A percentile compares a stretch with the other conserved stretches of the same genome.
Evolutionary conservation across 441 rosid species (phyloP).

Genomic region (Hypseocharis bilobata): DNA sequence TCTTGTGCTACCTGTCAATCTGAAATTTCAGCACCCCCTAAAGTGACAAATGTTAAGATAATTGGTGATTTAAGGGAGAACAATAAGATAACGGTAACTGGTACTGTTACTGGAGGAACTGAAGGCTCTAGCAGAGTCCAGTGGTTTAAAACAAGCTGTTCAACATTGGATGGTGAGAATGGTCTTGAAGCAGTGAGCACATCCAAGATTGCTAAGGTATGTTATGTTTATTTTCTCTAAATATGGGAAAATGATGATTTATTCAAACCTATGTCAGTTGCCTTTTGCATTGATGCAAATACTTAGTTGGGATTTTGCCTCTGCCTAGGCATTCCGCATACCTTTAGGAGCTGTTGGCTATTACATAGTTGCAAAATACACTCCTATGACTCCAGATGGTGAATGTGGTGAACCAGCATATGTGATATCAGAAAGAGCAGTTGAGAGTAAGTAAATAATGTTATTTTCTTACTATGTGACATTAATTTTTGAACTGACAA

Average conservation of each 20-base stretch:
- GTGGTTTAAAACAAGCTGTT: constrained; percentile 73
- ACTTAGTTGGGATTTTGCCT: constrained; percentile 28
- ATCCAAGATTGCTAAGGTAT: constrained; percentile 83
- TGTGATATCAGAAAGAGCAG: constrained; percentile 60
- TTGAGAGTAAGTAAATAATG: constrained; percentile 58
- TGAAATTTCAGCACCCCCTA: constrained; percentile 75
- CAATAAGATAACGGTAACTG: constrained; percentile 76
- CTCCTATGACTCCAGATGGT: constrained; percentile 83
- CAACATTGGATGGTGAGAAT: constrained; percentile 46
- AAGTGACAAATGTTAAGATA: constrained; percentile 74
- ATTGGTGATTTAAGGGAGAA: constrained; percentile 82
- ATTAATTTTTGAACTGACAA: background rate
- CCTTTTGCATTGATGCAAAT: constrained; percentile 12
- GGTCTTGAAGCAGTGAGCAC: constrained; percentile 77
- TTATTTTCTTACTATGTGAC: constrained; percentile 5
- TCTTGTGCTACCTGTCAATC: constrained; percentile 18
- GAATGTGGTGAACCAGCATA: constrained; percentile 81
- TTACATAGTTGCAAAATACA: constrained; percentile 71
- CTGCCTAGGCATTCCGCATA: constrained; percentile 75
- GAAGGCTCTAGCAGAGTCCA: constrained; percentile 95
- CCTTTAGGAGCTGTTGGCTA: constrained; percentile 91
- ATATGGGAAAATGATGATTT: background rate
- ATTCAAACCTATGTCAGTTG: background rate
- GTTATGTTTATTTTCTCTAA: constrained; percentile 9
- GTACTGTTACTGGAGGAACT: constrained; percentile 80